phyloP scores from a whole-genome alignment of 2,329 filamentous ascomycete species.

The Phaeomoniella chlamydospora region DNA sequence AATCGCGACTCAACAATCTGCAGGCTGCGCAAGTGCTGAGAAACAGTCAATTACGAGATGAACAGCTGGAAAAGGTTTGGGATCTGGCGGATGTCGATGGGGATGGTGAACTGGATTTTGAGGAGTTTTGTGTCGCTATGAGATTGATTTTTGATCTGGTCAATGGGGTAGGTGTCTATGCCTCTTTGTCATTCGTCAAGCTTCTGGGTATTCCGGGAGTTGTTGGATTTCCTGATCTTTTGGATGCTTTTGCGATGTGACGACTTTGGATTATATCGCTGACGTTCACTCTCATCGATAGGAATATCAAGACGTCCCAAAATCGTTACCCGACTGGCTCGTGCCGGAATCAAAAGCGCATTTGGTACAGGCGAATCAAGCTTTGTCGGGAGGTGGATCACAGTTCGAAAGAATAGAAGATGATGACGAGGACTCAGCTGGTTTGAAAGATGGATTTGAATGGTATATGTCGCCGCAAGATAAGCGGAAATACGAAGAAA shows the following conservation, averaged over 20 bases:
- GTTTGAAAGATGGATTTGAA: constrained; percentile 91
- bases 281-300: too few relatives aligned
- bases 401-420: constrained; percentile 71
- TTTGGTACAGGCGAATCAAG: constrained; percentile 69
- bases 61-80: constrained; percentile 94
- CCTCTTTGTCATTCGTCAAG: too few relatives aligned
- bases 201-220: too few relatives aligned
- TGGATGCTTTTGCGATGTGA: too few relatives aligned
- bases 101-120: constrained; percentile 94
- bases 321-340: constrained; percentile 81
- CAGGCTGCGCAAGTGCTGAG: constrained; percentile 60
- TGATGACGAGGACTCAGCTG: constrained; percentile 61
- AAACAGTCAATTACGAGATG: constrained; percentile 57
- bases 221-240: too few relatives aligned
- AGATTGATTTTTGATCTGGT: constrained; percentile 92
- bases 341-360: constrained; percentile 91
- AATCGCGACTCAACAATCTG: constrained; percentile 50
- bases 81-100: constrained; percentile 94
- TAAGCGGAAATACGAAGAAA: constrained; percentile 90
- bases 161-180: constrained; percentile 61
- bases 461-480: constrained; percentile 97
- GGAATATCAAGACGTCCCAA: constrained; percentile 85
- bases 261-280: too few relatives aligned
- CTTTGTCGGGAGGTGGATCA: constrained; percentile 49
- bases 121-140: constrained; percentile 99